phyloP scores from a whole-genome alignment of 768 basidiomycete species.

The Rhodotorula taiwanensis region DNA sequence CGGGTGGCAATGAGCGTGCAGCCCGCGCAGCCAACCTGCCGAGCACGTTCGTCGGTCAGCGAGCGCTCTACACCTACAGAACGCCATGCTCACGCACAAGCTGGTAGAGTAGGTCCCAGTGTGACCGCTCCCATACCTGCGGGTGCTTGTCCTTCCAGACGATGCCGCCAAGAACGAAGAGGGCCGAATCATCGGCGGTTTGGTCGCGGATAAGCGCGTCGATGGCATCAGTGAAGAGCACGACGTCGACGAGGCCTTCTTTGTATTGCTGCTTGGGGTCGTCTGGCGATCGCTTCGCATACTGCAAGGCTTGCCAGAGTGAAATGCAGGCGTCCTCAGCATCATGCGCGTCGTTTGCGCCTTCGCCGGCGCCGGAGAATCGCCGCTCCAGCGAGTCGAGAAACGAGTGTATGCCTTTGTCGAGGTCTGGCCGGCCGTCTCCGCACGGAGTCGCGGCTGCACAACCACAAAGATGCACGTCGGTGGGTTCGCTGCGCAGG shows the following conservation, averaged over 20 bases:
- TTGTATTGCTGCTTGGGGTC: background rate
- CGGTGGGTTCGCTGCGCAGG: background rate
- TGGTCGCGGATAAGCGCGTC: slow-evolving; percentile 10
- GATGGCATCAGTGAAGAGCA: slow-evolving; percentile 13
- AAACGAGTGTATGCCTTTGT: slow-evolving; percentile 7
- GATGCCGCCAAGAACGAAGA: slow-evolving; percentile 22
- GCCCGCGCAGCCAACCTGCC: slow-evolving; percentile 26
- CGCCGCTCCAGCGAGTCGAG: slow-evolving; percentile 25
- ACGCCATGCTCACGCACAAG: background rate
- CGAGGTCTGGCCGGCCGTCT: background rate
- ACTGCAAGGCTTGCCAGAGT: slow-evolving; percentile 34
- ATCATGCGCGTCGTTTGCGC: too few relatives aligned
- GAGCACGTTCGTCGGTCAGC: background rate
- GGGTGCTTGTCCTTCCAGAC: slow-evolving; percentile 5
- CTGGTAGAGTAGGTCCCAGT: slow-evolving; percentile 33
- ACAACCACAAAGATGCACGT: too few relatives aligned
- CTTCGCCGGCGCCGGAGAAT: background rate
- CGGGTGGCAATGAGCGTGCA: slow-evolving; percentile 28
- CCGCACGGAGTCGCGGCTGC: background rate
- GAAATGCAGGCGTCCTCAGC: background rate
- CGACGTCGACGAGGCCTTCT: slow-evolving; percentile 21
- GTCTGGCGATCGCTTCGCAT: background rate
- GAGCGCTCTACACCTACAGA: too few relatives aligned
- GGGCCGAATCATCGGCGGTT: background rate
- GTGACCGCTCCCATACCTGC: slow-evolving; percentile 3